Conservation (phyloP, 2,329 filamentous ascomycete species). For the Chrysoporthe austroafricana region DNA sequence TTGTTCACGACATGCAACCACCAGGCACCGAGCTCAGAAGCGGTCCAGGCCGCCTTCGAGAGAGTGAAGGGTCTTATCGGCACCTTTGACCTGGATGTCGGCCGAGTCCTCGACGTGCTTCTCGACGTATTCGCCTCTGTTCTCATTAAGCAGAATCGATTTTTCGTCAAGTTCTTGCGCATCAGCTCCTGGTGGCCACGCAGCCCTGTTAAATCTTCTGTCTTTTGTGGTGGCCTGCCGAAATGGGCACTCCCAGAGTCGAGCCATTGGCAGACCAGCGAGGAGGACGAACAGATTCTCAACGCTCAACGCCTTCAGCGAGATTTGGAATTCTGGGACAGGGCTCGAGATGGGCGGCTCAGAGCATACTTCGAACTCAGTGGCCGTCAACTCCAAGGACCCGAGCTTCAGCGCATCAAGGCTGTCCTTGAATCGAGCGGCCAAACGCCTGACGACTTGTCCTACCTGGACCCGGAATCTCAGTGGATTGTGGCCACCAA, state of each 20-base stretch:
- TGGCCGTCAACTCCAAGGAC: slow-evolving; percentile 66
- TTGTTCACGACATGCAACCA: slow-evolving; percentile 86
- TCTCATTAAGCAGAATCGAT: slow-evolving; percentile 88
- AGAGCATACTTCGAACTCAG: slow-evolving; percentile 90
- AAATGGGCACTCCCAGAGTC: slow-evolving; percentile 81
- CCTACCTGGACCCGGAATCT: slow-evolving; percentile 60
- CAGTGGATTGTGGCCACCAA: slow-evolving; percentile 82
- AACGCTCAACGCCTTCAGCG: slow-evolving; percentile 62
- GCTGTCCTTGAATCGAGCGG: slow-evolving; percentile 44
- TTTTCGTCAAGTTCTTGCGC: slow-evolving; percentile 91
- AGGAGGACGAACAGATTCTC: slow-evolving; percentile 69
- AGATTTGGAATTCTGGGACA: slow-evolving; percentile 79
- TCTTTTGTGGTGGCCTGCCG: slow-evolving; percentile 71
- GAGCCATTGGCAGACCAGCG: slow-evolving; percentile 62
- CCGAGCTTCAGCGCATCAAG: slow-evolving; percentile 54
- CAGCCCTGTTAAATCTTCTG: slow-evolving; percentile 50
- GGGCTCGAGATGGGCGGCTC: slow-evolving; percentile 75
- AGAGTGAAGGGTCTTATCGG: slow-evolving; percentile 93
- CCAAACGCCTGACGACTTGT: slow-evolving; percentile 43
- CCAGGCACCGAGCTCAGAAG: slow-evolving; percentile 72
- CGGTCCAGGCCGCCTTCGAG: slow-evolving; percentile 85
- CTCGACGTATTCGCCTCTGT: slow-evolving; percentile 94
- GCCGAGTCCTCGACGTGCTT: slow-evolving; percentile 89
- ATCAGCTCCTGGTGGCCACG: slow-evolving; percentile 97
- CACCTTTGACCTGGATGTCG: slow-evolving; percentile 95